Evolutionary conservation across 257 asterid species (phyloP), one percentile per base, ranked within the genome.

Genomic region (Plantago elongata): DNA sequence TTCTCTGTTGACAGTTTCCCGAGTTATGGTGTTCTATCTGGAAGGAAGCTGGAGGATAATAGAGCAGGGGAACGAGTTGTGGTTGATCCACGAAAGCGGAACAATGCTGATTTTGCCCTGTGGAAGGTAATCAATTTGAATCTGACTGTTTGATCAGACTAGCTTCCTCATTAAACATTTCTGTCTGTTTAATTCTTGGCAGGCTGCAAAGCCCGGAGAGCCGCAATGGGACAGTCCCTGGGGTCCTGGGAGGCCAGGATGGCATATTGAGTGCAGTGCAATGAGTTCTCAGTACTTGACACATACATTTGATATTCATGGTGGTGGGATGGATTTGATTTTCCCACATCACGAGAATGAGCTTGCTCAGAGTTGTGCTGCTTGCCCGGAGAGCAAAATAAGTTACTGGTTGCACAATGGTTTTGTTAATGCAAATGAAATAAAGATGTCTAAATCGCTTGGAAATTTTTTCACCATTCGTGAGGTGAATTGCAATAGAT

Each of bases 211-310:
- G 77, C 88, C 90, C 16, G 90, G 90, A 22, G 96, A 88, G 74
- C 96, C 95, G 27, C 76, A 71, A 49, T 91, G 96, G 95, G 95
- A 84, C 64, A 88, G 95, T 71, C 95, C 95, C 14, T 88, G 98
- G 96, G 95, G 98, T 51, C 86, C 88, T 7, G 98, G 98, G 69
- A 85, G 96, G 60, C 98, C 98, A 48, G 98, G 98, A 44, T 91
- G 96, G 95, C 98, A 91, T 75, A 91, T 88, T 38, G 95, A 85
- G 54, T 91, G 98, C 84, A 91, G 94, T 72, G 96, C 96, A 17
- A 91, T 88, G 95, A 91, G 98, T 72, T 85, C 95, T 74, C 80
- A 79, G 8, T 91, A 91, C 67, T 74, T 91, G 80, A 80, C 94
- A 3, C 89, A 80, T 57, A 11, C 78, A 60, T 91, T 91, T 71